Evolutionary conservation across 2,329 filamentous ascomycete species (phyloP).

Genomic region (Stagonosporopsis vannaccii): DNA sequence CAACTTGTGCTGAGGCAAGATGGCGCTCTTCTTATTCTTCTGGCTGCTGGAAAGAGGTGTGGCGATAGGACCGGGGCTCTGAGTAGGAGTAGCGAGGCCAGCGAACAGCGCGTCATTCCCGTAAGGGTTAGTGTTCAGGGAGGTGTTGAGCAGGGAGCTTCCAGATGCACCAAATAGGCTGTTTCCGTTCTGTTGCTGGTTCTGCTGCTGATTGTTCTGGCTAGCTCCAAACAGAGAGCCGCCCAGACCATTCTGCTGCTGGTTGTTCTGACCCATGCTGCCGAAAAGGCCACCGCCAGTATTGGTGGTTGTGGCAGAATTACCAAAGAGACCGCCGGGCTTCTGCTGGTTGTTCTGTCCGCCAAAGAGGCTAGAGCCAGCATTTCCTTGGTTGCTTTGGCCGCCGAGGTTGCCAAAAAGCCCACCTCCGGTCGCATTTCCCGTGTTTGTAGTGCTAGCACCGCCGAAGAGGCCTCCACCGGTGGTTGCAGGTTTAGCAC

Average conservation of each 20-base stretch:
- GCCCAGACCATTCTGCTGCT: constrained; percentile 48
- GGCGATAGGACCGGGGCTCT: constrained; percentile 86
- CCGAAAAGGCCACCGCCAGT: constrained; percentile 59
- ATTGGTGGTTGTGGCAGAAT: constrained; percentile 46
- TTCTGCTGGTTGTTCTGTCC: constrained; percentile 52
- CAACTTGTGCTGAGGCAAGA: constrained; percentile 86
- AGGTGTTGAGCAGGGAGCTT: constrained; percentile 58
- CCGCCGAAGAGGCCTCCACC: constrained; percentile 53
- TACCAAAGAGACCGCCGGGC: constrained; percentile 53
- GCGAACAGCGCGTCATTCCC: constrained; percentile 87
- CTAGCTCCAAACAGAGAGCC: constrained; percentile 53
- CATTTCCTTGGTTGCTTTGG: constrained; percentile 42
- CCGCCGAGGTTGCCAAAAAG: constrained; percentile 44
- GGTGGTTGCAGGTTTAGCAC: constrained; percentile 43
- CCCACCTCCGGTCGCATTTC: constrained; percentile 32
- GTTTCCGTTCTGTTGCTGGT: constrained; percentile 47
- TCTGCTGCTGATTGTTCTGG: constrained; percentile 53
- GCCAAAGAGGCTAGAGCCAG: constrained; percentile 48
- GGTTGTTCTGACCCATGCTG: constrained; percentile 49
- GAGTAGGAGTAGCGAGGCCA: constrained; percentile 69
- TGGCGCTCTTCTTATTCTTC: constrained; percentile 79
- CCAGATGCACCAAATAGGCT: constrained; percentile 64
- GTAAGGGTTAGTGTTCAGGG: constrained; percentile 79
- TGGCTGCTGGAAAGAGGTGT: constrained; percentile 81
- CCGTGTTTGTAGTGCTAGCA: constrained; percentile 35